Evolutionary conservation across 208 protist genomes (phyloP).

Genomic region (Leishmania braziliensis): DNA sequence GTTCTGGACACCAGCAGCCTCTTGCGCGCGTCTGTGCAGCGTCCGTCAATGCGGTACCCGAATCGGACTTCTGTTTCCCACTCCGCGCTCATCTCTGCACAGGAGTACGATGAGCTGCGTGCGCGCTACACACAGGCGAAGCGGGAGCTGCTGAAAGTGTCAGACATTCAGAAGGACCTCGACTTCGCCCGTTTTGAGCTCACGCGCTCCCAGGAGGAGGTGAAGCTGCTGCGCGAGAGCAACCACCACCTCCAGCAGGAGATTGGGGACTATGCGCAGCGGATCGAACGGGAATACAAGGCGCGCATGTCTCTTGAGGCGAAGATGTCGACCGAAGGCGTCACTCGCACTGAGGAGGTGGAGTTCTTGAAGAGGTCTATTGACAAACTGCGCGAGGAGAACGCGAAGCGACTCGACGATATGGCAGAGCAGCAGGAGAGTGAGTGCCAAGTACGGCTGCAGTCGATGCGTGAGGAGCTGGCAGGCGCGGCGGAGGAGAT

Average conservation of each 20-base stretch:
- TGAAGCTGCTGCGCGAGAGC: constrained; percentile 52
- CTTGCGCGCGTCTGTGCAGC: constrained; percentile 38
- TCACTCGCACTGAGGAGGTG: constrained; percentile 46
- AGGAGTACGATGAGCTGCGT: constrained; percentile 86
- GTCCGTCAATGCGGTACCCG: constrained; percentile 47
- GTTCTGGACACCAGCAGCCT: constrained; percentile 51
- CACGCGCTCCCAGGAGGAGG: constrained; percentile 66
- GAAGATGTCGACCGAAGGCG: constrained; percentile 34
- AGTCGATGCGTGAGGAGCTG: constrained; percentile 72
- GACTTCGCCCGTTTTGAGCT: constrained; percentile 82
- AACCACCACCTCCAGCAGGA: constrained; percentile 48
- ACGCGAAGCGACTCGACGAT: constrained; percentile 53
- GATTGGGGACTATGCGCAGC: constrained; percentile 57
- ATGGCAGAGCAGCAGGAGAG: constrained; percentile 58
- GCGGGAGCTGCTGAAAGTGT: constrained; percentile 77
- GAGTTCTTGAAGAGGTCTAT: constrained; percentile 68
- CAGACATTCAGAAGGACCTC: constrained; percentile 76
- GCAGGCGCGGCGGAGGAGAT: constrained; percentile 28
- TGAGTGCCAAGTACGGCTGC: constrained; percentile 55
- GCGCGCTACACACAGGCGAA: constrained; percentile 68
- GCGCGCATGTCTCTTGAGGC: constrained; percentile 50
- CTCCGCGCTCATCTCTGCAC: constrained; percentile 62
- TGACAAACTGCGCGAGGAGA: constrained; percentile 64
- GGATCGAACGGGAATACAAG: constrained; percentile 50
- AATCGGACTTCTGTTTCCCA: constrained; percentile 62